Base-by-base conservation (phyloP, 2,329 filamentous ascomycete genomes). In the Fusarium cyanostomum region DNA sequence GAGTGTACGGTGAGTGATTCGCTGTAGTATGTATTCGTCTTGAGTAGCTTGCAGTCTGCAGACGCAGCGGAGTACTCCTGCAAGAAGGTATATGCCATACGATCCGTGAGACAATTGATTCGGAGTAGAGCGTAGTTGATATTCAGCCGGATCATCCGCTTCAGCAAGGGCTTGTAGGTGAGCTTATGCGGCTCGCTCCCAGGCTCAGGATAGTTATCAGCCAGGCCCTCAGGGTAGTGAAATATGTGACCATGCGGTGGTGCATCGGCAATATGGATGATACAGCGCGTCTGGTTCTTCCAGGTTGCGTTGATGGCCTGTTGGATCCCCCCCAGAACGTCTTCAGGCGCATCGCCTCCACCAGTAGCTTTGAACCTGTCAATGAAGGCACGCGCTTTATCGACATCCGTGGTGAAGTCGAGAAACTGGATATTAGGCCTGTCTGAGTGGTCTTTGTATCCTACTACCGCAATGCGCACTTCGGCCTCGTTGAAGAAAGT, bases 391-490 rank as follows among this genome's bases (percentile, higher is more conserved):
- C 44, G 28, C 0, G 61, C 56, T 0, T 28, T 37, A 1, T 61
- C 34, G 1, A 62, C 35, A 8, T 59, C 45, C 1, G 59, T 51
- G 5, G 56, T 62, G 26, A 62, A 62, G 51, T 62, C 59, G 4
- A 62, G 43, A 21, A 51, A 61, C 16, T 61, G 44, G 1, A 62
- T 42, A 6, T 62, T 49, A 0, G 53, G 52, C 4, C 31, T 46
- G 16, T 62, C 59, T 2, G 67, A 35, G 46, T 78, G 76, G 46
- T 78, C 76, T 28, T 73, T 78, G 60, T 78, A 78, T 0, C 69
- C 69, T 0, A 78, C 76, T 1, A 78, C 72, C 0, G 73, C 74
- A 2, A 78, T 67, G 1, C 75, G 73, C 1, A 78, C 66, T 21
- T 76, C 70, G 1, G 74, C 71, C 21, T 77, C 71, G 24, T 75